These are phyloP conservation scores for Pseudonitzschia delicatissima DNA, from an alignment of 108 stramenopile species.

Conservation along the genomic window DNA sequence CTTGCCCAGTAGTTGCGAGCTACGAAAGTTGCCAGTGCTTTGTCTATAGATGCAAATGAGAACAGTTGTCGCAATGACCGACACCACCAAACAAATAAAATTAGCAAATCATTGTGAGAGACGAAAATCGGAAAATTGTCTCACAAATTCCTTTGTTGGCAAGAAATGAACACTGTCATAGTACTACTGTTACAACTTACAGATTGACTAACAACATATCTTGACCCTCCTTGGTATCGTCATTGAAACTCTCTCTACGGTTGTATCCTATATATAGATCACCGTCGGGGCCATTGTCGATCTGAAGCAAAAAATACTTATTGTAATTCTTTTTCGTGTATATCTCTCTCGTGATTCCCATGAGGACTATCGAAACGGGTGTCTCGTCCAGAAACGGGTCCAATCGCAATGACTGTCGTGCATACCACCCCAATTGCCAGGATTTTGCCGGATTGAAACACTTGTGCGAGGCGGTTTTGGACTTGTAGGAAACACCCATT, in stretches of 20 bases:
- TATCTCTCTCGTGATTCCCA: too few species aligned
- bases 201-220: constrained; percentile 19
- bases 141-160: too few species aligned
- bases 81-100: too few species aligned
- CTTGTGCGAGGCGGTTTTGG: constrained; percentile 37
- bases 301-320: not conserved
- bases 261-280: constrained; percentile 14
- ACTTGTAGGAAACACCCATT: constrained; percentile 42
- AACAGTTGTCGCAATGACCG: too few species aligned
- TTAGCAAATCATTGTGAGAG: too few species aligned
- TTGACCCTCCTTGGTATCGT: constrained; percentile 20
- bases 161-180: too few species aligned
- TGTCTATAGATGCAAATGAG: too few species aligned
- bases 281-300: not conserved
- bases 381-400: not conserved
- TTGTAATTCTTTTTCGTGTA: not conserved
- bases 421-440: constrained; percentile 49
- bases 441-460: constrained; percentile 62
- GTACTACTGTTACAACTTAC: too few species aligned
- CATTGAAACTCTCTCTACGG: constrained; percentile 16
- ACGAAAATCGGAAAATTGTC: too few species aligned
- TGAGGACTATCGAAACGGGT: not conserved
- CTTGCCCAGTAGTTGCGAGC: not conserved
- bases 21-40: not conserved
- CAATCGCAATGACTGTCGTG: constrained; percentile 6